phyloP scores from a whole-genome alignment of 2,329 filamentous ascomycete genomes.

The Leptographium lundbergii region DNA sequence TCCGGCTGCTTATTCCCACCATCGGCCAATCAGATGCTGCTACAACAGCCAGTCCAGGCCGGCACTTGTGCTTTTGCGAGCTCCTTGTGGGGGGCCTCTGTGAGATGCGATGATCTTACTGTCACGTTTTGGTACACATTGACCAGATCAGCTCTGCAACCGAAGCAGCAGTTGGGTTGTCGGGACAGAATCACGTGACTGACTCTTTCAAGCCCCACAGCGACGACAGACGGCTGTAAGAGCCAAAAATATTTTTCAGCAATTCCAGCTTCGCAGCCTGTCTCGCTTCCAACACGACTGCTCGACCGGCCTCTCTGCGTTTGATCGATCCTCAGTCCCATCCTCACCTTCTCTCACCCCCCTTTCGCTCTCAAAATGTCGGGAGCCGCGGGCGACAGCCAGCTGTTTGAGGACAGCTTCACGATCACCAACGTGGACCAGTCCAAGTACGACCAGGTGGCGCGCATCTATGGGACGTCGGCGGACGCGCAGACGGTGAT shows the following conservation, averaged over 20 bases:
- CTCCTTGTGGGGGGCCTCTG: no score
- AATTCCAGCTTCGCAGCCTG: background rate
- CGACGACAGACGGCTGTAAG: background rate
- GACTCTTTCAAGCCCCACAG: background rate
- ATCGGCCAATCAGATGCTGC: no score
- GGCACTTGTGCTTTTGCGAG: no score
- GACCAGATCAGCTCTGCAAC: background rate
- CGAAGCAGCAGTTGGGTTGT: background rate
- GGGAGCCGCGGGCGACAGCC: constrained; percentile 62
- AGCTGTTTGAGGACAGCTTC: constrained; percentile 91
- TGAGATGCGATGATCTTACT: no score
- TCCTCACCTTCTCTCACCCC: background rate
- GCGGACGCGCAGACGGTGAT: constrained; percentile 63
- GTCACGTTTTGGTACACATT: background rate
- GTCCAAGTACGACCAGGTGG: constrained; percentile 90
- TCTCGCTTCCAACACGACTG: background rate
- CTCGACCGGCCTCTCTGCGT: background rate
- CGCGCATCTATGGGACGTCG: constrained; percentile 68
- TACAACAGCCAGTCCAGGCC: no score
- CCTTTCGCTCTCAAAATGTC: constrained; percentile 23
- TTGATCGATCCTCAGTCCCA: no score
- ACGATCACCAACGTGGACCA: constrained; percentile 66
- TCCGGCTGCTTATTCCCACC: no score
- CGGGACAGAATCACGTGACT: background rate
- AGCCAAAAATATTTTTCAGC: background rate